Evolutionary conservation across 2,329 filamentous ascomycete species (phyloP).

Genomic region (Xylaria arbuscula): DNA sequence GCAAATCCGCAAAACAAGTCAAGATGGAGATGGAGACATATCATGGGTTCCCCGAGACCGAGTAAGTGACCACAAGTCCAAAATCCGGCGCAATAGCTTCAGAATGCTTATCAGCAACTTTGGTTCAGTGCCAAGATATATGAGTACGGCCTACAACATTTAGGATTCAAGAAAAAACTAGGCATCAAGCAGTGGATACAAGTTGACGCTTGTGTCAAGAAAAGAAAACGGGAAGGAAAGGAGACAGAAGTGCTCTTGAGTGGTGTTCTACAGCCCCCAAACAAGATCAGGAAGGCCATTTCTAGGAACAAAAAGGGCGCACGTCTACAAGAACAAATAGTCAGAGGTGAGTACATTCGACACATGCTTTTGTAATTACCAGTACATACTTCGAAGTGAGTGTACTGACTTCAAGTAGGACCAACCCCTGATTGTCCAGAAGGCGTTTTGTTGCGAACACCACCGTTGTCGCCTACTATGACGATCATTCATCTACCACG

Average conservation of each 20-base stretch:
- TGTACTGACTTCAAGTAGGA: not conserved
- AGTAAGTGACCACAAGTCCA: not conserved
- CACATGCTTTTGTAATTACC: not conserved
- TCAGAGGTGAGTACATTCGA: not conserved
- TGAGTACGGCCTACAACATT: not conserved
- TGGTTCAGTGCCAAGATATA: not conserved
- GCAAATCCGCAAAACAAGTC: constrained; percentile 12
- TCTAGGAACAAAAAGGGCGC: not conserved
- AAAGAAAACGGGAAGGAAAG: not conserved
- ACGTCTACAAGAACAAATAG: not conserved
- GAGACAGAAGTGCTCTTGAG: not conserved
- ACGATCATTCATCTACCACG: not conserved
- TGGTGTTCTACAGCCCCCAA: not conserved
- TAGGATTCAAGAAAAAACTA: not conserved
- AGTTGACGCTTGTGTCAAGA: not conserved
- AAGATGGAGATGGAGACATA: constrained; percentile 18
- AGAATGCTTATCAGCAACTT: not conserved
- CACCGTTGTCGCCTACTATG: not conserved
- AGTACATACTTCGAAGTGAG: not conserved
- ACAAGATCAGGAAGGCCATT: not conserved
- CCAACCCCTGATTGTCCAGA: not conserved
- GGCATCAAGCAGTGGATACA: not conserved
- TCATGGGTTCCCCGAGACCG: not conserved
- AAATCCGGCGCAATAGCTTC: not conserved
- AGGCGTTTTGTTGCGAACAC: not conserved